These are phyloP conservation scores for Penicillium cataractarum DNA, from an alignment of 495 filamentous ascomycete genomes.

Conservation along the genomic window DNA sequence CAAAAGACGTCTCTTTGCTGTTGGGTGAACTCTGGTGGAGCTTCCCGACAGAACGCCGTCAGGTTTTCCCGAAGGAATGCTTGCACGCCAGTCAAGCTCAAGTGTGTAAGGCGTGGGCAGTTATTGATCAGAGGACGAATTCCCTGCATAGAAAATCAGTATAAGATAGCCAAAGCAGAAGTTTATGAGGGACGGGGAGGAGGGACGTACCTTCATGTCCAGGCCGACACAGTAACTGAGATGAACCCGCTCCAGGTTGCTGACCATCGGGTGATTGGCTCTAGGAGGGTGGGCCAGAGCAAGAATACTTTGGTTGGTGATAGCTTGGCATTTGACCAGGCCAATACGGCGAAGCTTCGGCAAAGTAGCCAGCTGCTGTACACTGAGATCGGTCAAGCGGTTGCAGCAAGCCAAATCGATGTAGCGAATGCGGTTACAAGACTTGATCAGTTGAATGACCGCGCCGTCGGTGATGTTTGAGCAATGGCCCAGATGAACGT, in stretches of 20 bases:
- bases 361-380: conserved; percentile 80
- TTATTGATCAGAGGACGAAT: conserved; percentile 87
- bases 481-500: conserved; percentile 94
- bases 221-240: conserved; percentile 91
- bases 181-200: conserved; percentile 1
- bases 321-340: conserved; percentile 87
- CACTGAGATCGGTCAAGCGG: conserved; percentile 84
- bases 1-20: conserved; percentile 96
- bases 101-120: conserved; percentile 89
- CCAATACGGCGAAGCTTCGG: conserved; percentile 95
- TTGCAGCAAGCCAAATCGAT: conserved; percentile 96
- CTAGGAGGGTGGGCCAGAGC: conserved; percentile 71
- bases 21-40: conserved; percentile 90
- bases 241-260: conserved; percentile 88
- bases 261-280: conserved; percentile 48
- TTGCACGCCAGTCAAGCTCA: conserved; percentile 93
- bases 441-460: conserved; percentile 78
- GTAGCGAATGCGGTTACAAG: conserved; percentile 93
- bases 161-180: neutral
- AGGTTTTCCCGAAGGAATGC: conserved; percentile 77
- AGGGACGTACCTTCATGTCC: conserved; percentile 69
- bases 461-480: conserved; percentile 84
- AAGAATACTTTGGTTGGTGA: conserved; percentile 86
- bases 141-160: conserved; percentile 60
- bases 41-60: conserved; percentile 79